These are phyloP conservation scores for Cryphonectria nitschkei DNA, from an alignment of 2,329 filamentous ascomycete genomes.

Conservation along the genomic window DNA sequence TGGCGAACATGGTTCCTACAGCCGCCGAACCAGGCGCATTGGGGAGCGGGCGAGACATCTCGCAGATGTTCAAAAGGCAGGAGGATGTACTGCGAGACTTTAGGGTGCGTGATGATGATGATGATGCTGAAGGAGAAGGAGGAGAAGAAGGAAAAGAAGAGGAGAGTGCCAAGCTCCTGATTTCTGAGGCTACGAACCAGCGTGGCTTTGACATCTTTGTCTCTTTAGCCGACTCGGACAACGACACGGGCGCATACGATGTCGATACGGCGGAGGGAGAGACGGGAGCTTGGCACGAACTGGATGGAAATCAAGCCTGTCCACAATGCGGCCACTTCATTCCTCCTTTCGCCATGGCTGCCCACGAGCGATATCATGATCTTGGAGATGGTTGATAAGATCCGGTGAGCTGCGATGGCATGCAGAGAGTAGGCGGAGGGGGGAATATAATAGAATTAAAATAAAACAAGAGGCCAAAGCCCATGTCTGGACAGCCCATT, in stretches of 20 bases:
- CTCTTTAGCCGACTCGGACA: not conserved
- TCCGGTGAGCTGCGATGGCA: not conserved
- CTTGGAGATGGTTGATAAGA: conserved; percentile 14
- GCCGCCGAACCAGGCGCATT: conserved; percentile 51
- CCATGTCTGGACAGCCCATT: too few species aligned
- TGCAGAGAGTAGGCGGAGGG: too few species aligned
- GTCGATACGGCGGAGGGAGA: conserved; percentile 15
- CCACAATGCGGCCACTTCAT: conserved; percentile 22
- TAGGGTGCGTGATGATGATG: conserved; percentile 53
- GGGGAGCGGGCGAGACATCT: conserved; percentile 74
- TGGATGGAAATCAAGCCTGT: conserved; percentile 24
- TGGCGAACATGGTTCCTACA: conserved; percentile 76
- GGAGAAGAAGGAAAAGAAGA: conserved; percentile 23
- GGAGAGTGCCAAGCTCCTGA: conserved; percentile 24
- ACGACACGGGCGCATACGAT: not conserved
- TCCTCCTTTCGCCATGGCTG: conserved; percentile 23
- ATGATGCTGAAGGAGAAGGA: conserved; percentile 39
- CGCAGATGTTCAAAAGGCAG: conserved; percentile 79
- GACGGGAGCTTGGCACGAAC: conserved; percentile 21
- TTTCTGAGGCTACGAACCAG: conserved; percentile 30
- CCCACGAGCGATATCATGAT: conserved; percentile 24
- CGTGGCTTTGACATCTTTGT: not conserved
- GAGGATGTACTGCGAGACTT: conserved; percentile 71
- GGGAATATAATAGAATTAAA: too few species aligned
- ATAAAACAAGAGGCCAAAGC: too few species aligned